Evolutionary conservation across 768 basidiomycete species (phyloP).

Genomic region (Boletellus ananiceps): DNA sequence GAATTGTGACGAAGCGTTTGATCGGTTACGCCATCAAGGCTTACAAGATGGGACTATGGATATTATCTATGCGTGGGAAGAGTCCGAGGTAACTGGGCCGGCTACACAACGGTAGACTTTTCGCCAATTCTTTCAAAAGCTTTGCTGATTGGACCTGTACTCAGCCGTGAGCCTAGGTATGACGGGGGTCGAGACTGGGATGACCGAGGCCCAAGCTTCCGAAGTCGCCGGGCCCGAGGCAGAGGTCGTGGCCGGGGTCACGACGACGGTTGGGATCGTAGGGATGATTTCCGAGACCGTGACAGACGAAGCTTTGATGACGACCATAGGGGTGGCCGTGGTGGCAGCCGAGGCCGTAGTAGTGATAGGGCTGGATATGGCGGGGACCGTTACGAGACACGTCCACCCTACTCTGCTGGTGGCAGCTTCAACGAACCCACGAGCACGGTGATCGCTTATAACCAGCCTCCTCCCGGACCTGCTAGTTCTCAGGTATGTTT

Average conservation of each 20-base stretch:
- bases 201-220: conserved; percentile 32
- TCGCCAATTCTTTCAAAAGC: background rate
- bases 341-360: conserved; percentile 35
- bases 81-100: conserved; percentile 48
- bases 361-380: conserved; percentile 42
- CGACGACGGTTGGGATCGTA: conserved; percentile 44
- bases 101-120: conserved; percentile 37
- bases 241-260: conserved; percentile 37
- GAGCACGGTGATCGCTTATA: conserved; percentile 19
- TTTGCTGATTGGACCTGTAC: conserved; percentile 3
- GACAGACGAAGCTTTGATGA: conserved; percentile 33
- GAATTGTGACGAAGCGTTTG: conserved; percentile 77
- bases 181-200: conserved; percentile 49
- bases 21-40: conserved; percentile 73
- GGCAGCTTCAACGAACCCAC: conserved; percentile 26
- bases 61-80: conserved; percentile 83
- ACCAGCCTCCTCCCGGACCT: conserved; percentile 20
- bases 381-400: conserved; percentile 41
- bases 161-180: conserved; percentile 31
- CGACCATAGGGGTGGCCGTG: conserved; percentile 33
- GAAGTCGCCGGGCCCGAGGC: conserved; percentile 39
- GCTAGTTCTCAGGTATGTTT: conserved; percentile 30
- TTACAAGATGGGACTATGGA: conserved; percentile 87
- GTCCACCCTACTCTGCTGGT: conserved; percentile 31
- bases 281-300: conserved; percentile 40